Evolutionary conservation across 352 stramenopile species (phyloP).

Genomic region (Phytophthora pini): DNA sequence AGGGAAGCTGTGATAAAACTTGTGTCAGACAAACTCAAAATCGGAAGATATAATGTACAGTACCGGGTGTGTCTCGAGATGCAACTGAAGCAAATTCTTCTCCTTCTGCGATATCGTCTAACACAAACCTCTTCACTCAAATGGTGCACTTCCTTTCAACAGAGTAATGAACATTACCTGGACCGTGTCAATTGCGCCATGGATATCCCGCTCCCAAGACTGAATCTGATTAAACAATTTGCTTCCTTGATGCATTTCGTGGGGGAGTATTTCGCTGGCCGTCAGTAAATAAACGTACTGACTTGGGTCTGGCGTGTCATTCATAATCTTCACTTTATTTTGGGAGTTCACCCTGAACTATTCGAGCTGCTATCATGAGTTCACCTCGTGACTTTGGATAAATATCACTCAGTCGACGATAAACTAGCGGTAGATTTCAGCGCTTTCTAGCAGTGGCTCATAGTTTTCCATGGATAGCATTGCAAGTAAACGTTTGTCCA

Average conservation of each 20-base stretch:
- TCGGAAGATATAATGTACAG: not conserved
- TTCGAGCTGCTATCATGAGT: conserved; percentile 2
- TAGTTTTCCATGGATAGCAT: conserved; percentile 88
- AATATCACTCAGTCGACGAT: conserved; percentile 19
- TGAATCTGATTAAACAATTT: conserved; percentile 12
- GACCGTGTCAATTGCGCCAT: conserved; percentile 21
- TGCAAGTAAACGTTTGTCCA: conserved; percentile 73
- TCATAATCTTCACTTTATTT: conserved; percentile 30
- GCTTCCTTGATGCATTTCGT: conserved; percentile 8
- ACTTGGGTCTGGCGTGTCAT: conserved; percentile 12
- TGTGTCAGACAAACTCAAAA: conserved; percentile 1
- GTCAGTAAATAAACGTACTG: conserved; percentile 2
- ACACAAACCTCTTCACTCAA: not conserved
- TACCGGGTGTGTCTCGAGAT: conserved; percentile 58
- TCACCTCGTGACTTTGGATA: conserved; percentile 16
- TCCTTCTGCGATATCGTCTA: conserved; percentile 36
- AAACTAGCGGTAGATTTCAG: conserved; percentile 56
- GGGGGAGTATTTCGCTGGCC: not conserved
- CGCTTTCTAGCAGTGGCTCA: conserved; percentile 70
- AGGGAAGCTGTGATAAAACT: conserved; percentile 44
- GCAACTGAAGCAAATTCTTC: conserved; percentile 49
- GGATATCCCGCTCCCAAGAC: conserved; percentile 18
- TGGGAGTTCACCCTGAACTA: conserved; percentile 10
- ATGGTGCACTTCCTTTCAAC: too few species aligned
- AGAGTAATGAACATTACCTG: conserved; percentile 18